Conservation (phyloP, 2,329 filamentous ascomycete species). For the Achaetomium macrosporum region DNA sequence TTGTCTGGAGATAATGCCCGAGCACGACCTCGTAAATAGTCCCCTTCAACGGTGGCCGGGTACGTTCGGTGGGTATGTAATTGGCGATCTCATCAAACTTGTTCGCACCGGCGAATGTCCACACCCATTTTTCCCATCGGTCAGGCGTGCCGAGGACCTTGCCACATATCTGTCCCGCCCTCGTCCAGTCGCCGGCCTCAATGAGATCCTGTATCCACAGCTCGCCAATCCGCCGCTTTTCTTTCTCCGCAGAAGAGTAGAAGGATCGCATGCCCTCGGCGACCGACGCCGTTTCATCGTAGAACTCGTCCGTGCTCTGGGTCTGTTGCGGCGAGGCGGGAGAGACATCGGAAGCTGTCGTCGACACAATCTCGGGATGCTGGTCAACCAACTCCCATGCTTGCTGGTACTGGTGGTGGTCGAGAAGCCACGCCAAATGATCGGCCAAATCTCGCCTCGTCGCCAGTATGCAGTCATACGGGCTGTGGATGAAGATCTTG, state of each 20-base stretch:
- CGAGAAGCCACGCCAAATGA: constrained; percentile 78
- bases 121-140: constrained; percentile 94
- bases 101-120: constrained; percentile 78
- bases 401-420: constrained; percentile 72
- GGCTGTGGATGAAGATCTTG: constrained; percentile 90
- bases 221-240: constrained; percentile 87
- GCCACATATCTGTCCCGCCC: constrained; percentile 73
- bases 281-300: constrained; percentile 63
- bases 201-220: constrained; percentile 88
- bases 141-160: constrained; percentile 74
- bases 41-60: constrained; percentile 72
- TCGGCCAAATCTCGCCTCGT: constrained; percentile 82
- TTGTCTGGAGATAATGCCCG: constrained; percentile 76
- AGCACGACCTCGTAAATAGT: constrained; percentile 85
- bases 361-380: constrained; percentile 66
- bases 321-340: constrained; percentile 34
- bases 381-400: constrained; percentile 88
- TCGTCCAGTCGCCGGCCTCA: constrained; percentile 64
- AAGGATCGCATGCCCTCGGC: constrained; percentile 52
- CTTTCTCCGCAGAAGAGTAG: constrained; percentile 67
- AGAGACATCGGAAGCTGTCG: constrained; percentile 34
- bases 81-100: constrained; percentile 86
- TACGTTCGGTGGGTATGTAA: constrained; percentile 70
- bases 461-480: constrained; percentile 91
- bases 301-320: constrained; percentile 55